Evolutionary conservation across 352 stramenopile genomes (phyloP).

Genomic region (Pythium grandisporangium): DNA sequence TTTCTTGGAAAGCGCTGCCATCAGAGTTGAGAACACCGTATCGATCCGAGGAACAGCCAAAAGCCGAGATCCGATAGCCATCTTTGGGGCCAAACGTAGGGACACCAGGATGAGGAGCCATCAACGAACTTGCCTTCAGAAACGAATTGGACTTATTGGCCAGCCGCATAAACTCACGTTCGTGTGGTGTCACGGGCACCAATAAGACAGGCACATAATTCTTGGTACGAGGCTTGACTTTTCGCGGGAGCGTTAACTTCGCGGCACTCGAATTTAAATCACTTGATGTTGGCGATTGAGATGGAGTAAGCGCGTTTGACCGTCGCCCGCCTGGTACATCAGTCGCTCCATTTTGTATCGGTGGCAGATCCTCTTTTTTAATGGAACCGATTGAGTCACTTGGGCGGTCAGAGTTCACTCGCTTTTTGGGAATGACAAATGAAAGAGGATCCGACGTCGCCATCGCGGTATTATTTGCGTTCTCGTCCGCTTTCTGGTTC

Average conservation of each 20-base stretch:
- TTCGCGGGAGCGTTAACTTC: background rate
- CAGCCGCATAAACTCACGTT: conserved; percentile 39
- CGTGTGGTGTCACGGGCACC: conserved; percentile 13
- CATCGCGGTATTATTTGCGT: background rate
- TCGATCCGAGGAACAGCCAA: conserved; percentile 9
- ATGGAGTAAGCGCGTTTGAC: background rate
- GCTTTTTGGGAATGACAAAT: conserved; percentile 37
- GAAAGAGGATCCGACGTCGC: conserved; percentile 18
- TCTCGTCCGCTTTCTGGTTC: background rate
- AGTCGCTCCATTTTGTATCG: background rate
- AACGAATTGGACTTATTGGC: conserved; percentile 53
- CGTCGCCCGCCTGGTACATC: background rate
- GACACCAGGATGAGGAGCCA: background rate
- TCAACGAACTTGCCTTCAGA: conserved; percentile 12
- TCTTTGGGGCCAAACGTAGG: background rate
- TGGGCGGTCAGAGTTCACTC: background rate
- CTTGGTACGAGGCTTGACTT: conserved; percentile 20
- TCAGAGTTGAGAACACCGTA: conserved; percentile 8
- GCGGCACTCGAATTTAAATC: background rate
- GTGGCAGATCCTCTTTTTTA: background rate
- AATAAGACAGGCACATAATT: conserved; percentile 29
- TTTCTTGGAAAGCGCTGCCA: conserved; percentile 4
- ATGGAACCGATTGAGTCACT: background rate
- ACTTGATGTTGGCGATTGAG: conserved; percentile 6
- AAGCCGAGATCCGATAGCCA: conserved; percentile 10